Base-by-base conservation (phyloP, 495 filamentous ascomycete species). In the Aspergillus bridgeri region DNA sequence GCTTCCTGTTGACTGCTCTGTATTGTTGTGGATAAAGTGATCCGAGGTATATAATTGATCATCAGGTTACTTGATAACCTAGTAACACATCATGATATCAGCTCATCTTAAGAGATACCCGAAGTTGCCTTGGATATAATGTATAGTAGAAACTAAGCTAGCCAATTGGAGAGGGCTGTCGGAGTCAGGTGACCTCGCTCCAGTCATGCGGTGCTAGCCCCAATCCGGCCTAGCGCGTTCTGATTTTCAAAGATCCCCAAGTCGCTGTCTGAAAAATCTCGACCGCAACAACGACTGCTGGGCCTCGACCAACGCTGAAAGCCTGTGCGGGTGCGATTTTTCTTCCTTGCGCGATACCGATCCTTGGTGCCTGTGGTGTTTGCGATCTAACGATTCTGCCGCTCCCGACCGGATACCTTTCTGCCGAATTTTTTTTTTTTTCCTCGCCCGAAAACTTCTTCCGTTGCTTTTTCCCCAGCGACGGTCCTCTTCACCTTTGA, bases 231-330 rank as follows among this genome's bases (percentile, higher is more conserved):
- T 79, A 79, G 76, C 69, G 74, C 7, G 29, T 70, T 66, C 68
- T 71, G 70, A 74, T 76, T 77, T 79, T 77, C 74, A 69, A 75
- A 76, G 73, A 70, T 71, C 72, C 68, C 66, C 65, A 68, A 71
- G 69, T 67, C 69, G 59, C 63, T 51, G 52, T 59, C 60, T 71
- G 74, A 75, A 74, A 75, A 77, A 71, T 72, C 73, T 76, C 70
- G 70, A 74, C 71, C 65, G 70, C 68, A 64, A 72, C 69, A 65
- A 58, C 73, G 71, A 76, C 73, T 75, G 65, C 68, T 69, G 63
- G 70, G 70, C 66, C 65, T 69, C 63, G 69, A 74, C 64, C 67
- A 70, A 57, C 60, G 55, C 58, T 67, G 63, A 70, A 58, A 58
- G 53, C 61, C 60, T 66, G 54, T 60, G 55, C 51, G 60, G 56